A percentile compares a stretch with the other conserved stretches of the same genome.
Evolutionary conservation across 768 basidiomycete genomes (phyloP).

Genomic region (Russula brevipes): DNA sequence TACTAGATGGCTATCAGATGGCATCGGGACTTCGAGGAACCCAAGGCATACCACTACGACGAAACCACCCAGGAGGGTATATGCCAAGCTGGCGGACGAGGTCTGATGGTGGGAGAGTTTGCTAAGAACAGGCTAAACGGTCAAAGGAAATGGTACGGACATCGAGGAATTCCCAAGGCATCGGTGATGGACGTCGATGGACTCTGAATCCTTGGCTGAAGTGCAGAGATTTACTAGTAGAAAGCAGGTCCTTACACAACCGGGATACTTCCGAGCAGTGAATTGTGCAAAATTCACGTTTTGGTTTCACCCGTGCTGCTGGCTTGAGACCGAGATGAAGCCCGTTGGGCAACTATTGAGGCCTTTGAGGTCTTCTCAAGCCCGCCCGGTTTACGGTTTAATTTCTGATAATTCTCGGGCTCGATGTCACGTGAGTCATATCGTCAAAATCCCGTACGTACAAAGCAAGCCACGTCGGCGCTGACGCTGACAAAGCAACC

Average conservation of each 20-base stretch:
- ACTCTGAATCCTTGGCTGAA: neutral
- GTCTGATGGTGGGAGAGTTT: conserved; percentile 38
- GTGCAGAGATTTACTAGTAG: neutral
- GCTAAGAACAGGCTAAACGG: conserved; percentile 24
- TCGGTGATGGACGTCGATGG: neutral
- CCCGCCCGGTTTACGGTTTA: too few species aligned
- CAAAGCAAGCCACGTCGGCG: too few species aligned
- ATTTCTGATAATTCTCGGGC: too few species aligned
- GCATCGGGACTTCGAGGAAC: neutral
- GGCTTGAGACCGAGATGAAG: too few species aligned
- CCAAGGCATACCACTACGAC: conserved; percentile 40
- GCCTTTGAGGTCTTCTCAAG: too few species aligned
- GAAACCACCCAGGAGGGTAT: conserved; percentile 58
- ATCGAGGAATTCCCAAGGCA: conserved; percentile 22
- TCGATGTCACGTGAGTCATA: too few species aligned
- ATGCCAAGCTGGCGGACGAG: conserved; percentile 49
- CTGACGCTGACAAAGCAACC: too few species aligned
- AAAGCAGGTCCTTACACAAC: neutral
- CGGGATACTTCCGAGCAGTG: neutral
- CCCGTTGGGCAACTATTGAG: too few species aligned
- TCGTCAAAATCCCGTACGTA: too few species aligned
- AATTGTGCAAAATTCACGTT: neutral
- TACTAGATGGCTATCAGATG: conserved; percentile 49
- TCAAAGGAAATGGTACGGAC: conserved; percentile 19
- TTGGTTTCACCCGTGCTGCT: neutral